Conservation (phyloP, 495 filamentous ascomycete genomes). For the Neurospora tetraspora region DNA sequence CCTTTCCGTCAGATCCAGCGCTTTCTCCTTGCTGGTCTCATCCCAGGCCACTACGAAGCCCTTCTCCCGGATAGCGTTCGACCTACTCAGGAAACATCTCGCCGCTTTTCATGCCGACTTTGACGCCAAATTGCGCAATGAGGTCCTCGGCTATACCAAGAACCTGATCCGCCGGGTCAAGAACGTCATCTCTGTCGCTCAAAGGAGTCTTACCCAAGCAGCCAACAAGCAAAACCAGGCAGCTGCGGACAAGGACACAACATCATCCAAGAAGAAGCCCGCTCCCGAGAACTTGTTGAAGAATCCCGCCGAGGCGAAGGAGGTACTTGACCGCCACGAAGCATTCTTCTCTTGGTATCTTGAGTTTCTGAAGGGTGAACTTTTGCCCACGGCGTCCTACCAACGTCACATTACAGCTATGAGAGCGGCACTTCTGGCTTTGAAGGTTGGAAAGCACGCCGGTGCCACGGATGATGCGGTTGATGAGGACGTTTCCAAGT, state of each 20-base stretch:
- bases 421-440: constrained; percentile 50
- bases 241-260: background rate
- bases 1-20: constrained; percentile 56
- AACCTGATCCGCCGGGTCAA: constrained; percentile 58
- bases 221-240: background rate
- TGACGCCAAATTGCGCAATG: constrained; percentile 73
- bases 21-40: constrained; percentile 62
- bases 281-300: constrained; percentile 15
- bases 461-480: constrained; percentile 16
- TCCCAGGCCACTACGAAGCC: constrained; percentile 62
- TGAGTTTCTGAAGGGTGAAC: constrained; percentile 56
- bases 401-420: constrained; percentile 76
- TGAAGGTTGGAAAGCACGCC: constrained; percentile 40
- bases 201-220: constrained; percentile 19
- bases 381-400: constrained; percentile 70
- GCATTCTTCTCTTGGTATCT: constrained; percentile 61
- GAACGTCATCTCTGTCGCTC: constrained; percentile 33
- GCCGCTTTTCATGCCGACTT: constrained; percentile 65
- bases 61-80: constrained; percentile 47
- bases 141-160: constrained; percentile 56
- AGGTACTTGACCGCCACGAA: constrained; percentile 34
- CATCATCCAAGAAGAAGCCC: constrained; percentile 13
- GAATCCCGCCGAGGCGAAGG: constrained; percentile 12
- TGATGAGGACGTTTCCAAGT: constrained; percentile 13
- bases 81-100: constrained; percentile 50